These are phyloP conservation scores for Rhinocladiella similis DNA, from an alignment of 2,329 filamentous ascomycete species.

Conservation along the genomic window DNA sequence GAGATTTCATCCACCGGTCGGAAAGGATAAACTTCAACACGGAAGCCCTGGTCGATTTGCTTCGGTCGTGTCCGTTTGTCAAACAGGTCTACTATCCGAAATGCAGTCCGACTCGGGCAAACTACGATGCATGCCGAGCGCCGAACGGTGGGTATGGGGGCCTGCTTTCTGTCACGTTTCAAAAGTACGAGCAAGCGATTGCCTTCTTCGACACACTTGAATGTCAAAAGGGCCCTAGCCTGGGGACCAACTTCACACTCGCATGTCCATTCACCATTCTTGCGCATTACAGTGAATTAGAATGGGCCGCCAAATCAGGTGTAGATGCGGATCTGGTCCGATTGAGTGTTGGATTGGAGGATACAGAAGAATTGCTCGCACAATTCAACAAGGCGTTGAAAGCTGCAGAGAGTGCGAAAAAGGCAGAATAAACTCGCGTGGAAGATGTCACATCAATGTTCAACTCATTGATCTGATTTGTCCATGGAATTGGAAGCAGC, in stretches of 20 bases:
- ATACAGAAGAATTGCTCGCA: constrained; percentile 63
- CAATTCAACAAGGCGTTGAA: constrained; percentile 70
- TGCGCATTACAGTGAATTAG: constrained; percentile 86
- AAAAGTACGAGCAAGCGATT: constrained; percentile 67
- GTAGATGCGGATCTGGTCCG: constrained; percentile 79
- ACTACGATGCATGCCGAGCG: constrained; percentile 78
- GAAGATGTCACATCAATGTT: constrained; percentile 8
- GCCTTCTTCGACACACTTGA: constrained; percentile 83
- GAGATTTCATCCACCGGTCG: constrained; percentile 82
- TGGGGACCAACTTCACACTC: constrained; percentile 96
- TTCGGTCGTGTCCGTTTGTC: constrained; percentile 63
- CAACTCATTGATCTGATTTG: constrained; percentile 13
- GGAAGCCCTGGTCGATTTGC: constrained; percentile 74
- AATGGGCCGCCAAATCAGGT: constrained; percentile 80
- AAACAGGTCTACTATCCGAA: constrained; percentile 87
- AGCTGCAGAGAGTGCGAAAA: constrained; percentile 38
- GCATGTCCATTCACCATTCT: constrained; percentile 86
- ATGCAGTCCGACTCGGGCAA: constrained; percentile 64
- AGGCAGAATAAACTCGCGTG: background rate
- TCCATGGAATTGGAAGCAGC: background rate
- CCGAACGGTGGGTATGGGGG: constrained; percentile 83
- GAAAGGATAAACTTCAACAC: constrained; percentile 83
- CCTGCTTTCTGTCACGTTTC: constrained; percentile 80
- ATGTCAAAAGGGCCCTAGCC: constrained; percentile 87
- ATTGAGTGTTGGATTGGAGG: constrained; percentile 88